phyloP scores from a whole-genome alignment of 225 moss, liverwort and hornwort species.

The Anthoceros angustus region DNA sequence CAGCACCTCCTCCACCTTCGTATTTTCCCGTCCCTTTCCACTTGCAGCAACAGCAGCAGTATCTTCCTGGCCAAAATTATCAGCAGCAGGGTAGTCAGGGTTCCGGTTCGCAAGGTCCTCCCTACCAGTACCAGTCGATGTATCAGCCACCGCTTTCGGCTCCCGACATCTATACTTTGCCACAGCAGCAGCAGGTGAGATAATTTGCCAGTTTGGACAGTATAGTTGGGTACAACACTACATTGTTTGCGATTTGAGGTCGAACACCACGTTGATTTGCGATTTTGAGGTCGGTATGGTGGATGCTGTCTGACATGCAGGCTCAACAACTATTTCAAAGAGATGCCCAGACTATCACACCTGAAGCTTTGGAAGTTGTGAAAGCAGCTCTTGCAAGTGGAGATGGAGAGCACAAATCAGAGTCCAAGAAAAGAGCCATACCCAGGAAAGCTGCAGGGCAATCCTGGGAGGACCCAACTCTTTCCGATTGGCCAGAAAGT shows the following conservation, averaged over 20 bases:
- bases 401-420: constrained; percentile 79
- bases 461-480: constrained; percentile 62
- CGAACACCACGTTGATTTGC: too few species aligned
- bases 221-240: neutral
- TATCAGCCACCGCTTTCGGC: constrained; percentile 22
- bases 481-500: constrained; percentile 92
- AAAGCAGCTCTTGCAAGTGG: constrained; percentile 91
- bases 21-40: constrained; percentile 91
- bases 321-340: constrained; percentile 84
- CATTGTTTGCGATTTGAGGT: too few species aligned
- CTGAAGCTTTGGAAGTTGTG: constrained; percentile 88
- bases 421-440: constrained; percentile 63
- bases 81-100: constrained; percentile 64
- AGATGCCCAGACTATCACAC: constrained; percentile 89
- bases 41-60: constrained; percentile 47
- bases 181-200: constrained; percentile 83
- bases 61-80: constrained; percentile 32
- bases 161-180: constrained; percentile 55
- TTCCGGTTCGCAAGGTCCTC: constrained; percentile 31
- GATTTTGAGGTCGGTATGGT: too few species aligned
- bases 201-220: neutral
- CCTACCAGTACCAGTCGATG: constrained; percentile 22
- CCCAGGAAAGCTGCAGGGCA: constrained; percentile 82
- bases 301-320: constrained; percentile 15
- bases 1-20: constrained; percentile 25